Conservation (phyloP, 352 stramenopile genomes). For the Globisporangium solare region DNA sequence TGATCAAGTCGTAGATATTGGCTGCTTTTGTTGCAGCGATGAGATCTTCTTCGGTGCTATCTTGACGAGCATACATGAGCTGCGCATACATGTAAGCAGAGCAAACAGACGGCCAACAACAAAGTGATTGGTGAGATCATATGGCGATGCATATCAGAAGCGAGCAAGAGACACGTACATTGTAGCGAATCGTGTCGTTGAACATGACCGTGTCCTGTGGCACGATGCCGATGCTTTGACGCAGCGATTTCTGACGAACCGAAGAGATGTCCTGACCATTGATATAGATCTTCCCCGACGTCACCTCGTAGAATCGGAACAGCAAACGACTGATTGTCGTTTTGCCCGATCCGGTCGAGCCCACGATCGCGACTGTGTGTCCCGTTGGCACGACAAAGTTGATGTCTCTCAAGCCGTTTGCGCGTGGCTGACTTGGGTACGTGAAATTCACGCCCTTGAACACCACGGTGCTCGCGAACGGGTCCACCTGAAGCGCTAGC, state of each 20-base stretch:
- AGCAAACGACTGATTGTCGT: constrained; percentile 93
- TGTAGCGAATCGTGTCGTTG: constrained; percentile 95
- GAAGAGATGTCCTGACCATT: constrained; percentile 88
- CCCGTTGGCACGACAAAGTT: constrained; percentile 61
- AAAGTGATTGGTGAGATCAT: too few species aligned
- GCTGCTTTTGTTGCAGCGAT: constrained; percentile 86
- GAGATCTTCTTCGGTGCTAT: constrained; percentile 89
- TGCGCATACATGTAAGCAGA: constrained; percentile 28
- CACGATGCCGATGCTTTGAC: constrained; percentile 92
- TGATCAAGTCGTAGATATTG: constrained; percentile 94
- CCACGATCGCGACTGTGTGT: constrained; percentile 93
- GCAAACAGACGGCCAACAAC: background rate
- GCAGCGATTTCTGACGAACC: constrained; percentile 87
- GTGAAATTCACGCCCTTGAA: constrained; percentile 92
- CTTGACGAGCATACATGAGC: constrained; percentile 87
- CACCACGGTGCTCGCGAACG: constrained; percentile 58
- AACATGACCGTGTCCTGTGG: constrained; percentile 97
- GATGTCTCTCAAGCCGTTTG: constrained; percentile 87
- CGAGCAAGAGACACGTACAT: constrained; percentile 62
- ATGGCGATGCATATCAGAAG: background rate
- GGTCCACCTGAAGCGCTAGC: constrained; percentile 31
- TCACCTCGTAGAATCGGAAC: constrained; percentile 96
- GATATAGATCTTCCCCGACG: constrained; percentile 72
- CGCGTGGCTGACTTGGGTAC: constrained; percentile 85
- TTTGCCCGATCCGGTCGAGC: constrained; percentile 89